Conservation (phyloP, 306 rosid species). For the Cucurbita argyrosperma region DNA sequence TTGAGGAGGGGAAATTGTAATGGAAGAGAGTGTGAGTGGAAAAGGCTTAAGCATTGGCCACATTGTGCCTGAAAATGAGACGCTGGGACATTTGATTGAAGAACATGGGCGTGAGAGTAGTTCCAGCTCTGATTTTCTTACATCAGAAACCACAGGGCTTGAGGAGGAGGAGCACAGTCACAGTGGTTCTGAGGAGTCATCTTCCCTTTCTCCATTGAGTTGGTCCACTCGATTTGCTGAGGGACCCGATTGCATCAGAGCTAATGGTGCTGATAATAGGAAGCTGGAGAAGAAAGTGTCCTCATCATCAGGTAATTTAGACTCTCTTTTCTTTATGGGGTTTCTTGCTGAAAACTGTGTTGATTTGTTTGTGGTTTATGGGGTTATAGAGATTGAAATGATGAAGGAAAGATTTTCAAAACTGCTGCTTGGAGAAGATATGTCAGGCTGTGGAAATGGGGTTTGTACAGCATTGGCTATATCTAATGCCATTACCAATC, state of each 20-base stretch:
- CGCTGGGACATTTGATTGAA: slow-evolving; percentile 29
- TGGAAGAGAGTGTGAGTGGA: slow-evolving; percentile 23
- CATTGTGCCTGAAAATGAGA: slow-evolving; percentile 25
- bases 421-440: slow-evolving; percentile 15
- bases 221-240: slow-evolving; percentile 41
- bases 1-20: slow-evolving; percentile 17
- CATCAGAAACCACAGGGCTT: slow-evolving; percentile 61
- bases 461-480: slow-evolving; percentile 15
- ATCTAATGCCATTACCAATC: slow-evolving; percentile 16
- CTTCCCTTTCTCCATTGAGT: slow-evolving; percentile 50
- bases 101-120: slow-evolving; percentile 62
- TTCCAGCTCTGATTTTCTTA: slow-evolving; percentile 56
- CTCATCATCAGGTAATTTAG: slow-evolving; percentile 38
- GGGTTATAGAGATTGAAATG: slow-evolving; percentile 10
- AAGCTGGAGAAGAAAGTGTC: slow-evolving; percentile 41
- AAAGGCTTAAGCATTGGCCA: slow-evolving; percentile 8
- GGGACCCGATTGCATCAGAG: slow-evolving; percentile 21
- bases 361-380: background rate
- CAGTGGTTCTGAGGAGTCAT: slow-evolving; percentile 60
- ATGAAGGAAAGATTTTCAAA: slow-evolving; percentile 15
- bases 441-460: slow-evolving; percentile 18
- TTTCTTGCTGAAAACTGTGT: background rate
- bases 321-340: background rate
- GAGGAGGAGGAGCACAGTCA: slow-evolving; percentile 61
- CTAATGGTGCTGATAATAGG: slow-evolving; percentile 20